Evolutionary conservation across 345 rosid genomes (phyloP).

Genomic region (Chamaenerion angustifolium): DNA sequence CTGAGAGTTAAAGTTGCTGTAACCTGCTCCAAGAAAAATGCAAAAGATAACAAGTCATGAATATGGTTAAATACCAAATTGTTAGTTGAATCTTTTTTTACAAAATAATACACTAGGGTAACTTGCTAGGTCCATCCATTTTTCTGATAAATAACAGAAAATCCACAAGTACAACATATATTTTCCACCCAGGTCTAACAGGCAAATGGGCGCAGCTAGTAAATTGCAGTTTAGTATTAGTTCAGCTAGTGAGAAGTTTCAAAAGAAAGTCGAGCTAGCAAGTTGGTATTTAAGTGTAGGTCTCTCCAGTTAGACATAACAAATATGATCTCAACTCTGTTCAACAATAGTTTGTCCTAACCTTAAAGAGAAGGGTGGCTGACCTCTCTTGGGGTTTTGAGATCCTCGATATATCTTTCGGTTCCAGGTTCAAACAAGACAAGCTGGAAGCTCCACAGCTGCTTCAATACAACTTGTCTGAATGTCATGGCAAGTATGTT

Average conservation of each 20-base stretch:
- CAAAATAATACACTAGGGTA: no score
- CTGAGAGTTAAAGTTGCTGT: constrained; percentile 40
- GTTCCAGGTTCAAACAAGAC: constrained; percentile 56
- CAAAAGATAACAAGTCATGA: constrained; percentile 37
- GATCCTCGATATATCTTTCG: constrained; percentile 52
- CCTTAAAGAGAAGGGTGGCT: constrained; percentile 8
- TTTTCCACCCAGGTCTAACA: no score
- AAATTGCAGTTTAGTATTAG: no score
- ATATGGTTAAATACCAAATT: constrained; percentile 3
- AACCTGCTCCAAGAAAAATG: constrained; percentile 60
- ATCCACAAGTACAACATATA: not conserved
- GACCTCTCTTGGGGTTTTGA: constrained; percentile 71
- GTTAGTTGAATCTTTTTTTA: not conserved
- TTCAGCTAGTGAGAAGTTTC: no score
- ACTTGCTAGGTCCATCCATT: no score
- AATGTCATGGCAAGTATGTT: constrained; percentile 86
- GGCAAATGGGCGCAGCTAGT: no score
- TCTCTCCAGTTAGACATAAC: no score
- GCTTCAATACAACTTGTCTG: constrained; percentile 68
- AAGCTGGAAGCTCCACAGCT: constrained; percentile 67
- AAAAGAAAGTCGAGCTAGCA: no score
- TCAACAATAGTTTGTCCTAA: no score
- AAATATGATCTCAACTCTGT: no score
- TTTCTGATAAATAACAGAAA: no score
- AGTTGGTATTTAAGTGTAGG: not conserved